phyloP scores from a whole-genome alignment of 1,284 basidiomycete genomes.

The Rhodotorula sp. region DNA sequence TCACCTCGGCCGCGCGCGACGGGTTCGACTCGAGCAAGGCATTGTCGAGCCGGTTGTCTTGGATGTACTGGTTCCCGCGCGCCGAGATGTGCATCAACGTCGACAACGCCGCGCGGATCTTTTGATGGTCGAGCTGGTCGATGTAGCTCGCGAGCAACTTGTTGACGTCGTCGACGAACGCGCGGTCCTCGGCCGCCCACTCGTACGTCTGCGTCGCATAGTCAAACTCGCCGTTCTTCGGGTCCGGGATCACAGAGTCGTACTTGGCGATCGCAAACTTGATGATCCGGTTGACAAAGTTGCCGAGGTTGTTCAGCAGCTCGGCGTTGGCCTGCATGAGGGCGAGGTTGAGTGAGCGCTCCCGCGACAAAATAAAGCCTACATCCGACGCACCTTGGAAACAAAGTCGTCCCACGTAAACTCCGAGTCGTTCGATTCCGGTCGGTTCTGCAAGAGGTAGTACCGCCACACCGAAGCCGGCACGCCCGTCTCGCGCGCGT shows the following conservation, averaged over 20 bases:
- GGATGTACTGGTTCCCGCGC: conserved; percentile 91
- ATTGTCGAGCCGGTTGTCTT: conserved; percentile 88
- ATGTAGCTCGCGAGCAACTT: conserved; percentile 74
- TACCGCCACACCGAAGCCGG: conserved; percentile 96
- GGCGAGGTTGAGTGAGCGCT: not conserved
- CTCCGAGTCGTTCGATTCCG: conserved; percentile 90
- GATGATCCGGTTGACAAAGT: conserved; percentile 91
- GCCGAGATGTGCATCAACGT: conserved; percentile 86
- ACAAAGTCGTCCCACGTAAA: conserved; percentile 98
- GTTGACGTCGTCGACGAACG: conserved; percentile 82
- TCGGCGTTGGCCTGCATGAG: conserved; percentile 82
- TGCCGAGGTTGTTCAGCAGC: conserved; percentile 93
- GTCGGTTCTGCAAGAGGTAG: conserved; percentile 88
- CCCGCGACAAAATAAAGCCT: too few species aligned
- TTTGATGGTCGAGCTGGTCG: conserved; percentile 85
- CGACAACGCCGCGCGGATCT: conserved; percentile 81
- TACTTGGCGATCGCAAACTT: conserved; percentile 92
- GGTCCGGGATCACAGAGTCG: conserved; percentile 72
- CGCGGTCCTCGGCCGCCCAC: conserved; percentile 62
- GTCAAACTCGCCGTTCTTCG: conserved; percentile 56
- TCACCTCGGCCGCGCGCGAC: conserved; percentile 80
- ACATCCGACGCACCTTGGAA: conserved; percentile 54
- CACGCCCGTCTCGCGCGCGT: conserved; percentile 87
- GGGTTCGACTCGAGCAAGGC: conserved; percentile 78
- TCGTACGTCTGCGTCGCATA: conserved; percentile 57